These are phyloP conservation scores for Kickxella alabastrina DNA, from an alignment of 192 early-diverging fungal species.

Conservation along the genomic window DNA sequence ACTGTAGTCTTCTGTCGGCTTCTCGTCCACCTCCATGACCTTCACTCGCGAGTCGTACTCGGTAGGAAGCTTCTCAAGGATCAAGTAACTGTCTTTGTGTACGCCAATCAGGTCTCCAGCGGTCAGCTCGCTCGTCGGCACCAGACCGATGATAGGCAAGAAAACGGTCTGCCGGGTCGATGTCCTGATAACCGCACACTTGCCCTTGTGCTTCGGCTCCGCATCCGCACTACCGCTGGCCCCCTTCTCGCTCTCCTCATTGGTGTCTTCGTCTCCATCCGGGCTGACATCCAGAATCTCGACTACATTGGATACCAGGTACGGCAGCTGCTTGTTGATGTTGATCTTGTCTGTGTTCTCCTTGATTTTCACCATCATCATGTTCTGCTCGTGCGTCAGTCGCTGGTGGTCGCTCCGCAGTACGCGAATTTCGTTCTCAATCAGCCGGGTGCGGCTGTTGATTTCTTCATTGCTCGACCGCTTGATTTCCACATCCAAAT, in stretches of 20 bases:
- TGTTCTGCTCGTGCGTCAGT: constrained; percentile 82
- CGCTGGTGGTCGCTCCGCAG: constrained; percentile 89
- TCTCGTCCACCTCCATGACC: constrained; percentile 99
- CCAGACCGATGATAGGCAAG: constrained; percentile 94
- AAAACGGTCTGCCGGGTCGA: constrained; percentile 95
- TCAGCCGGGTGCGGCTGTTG: constrained; percentile 80
- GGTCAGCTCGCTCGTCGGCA: constrained; percentile 80
- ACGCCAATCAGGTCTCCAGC: constrained; percentile 98
- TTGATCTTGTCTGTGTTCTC: constrained; percentile 99
- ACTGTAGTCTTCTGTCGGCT: constrained; percentile 95
- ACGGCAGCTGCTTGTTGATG: constrained; percentile 95
- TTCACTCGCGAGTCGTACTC: constrained; percentile 99
- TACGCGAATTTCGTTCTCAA: constrained; percentile 97
- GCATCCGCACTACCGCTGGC: too few relatives aligned
- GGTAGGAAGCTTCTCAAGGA: constrained; percentile 92
- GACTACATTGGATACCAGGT: constrained; percentile 93
- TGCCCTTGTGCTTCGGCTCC: constrained; percentile 91
- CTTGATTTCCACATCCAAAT: constrained; percentile 87
- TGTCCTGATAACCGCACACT: constrained; percentile 96
- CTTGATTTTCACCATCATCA: constrained; percentile 89
- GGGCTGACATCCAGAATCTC: constrained; percentile 94
- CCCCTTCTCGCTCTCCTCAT: constrained; percentile 90
- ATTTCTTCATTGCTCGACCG: constrained; percentile 88
- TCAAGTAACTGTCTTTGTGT: constrained; percentile 95
- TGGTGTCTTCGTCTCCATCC: constrained; percentile 85